Evolutionary conservation across 371 early-diverging fungal species (phyloP).

Genomic region (Syncephalastrum contaminatum): DNA sequence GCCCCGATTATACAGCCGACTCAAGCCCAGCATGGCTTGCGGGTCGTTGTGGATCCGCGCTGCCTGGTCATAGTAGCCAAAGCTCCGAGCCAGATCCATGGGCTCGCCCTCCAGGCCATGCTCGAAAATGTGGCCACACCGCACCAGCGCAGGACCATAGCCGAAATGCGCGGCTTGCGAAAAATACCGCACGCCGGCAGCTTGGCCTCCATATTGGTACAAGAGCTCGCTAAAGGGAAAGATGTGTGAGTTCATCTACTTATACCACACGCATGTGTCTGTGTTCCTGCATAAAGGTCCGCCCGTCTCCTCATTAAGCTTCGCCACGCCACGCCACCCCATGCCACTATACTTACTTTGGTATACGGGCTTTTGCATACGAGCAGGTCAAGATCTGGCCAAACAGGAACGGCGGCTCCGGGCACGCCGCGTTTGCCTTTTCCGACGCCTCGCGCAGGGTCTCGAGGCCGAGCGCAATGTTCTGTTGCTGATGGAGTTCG

Average conservation of each 20-base stretch:
- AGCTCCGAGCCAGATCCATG: conserved; percentile 19
- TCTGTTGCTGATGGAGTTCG: conserved; percentile 38
- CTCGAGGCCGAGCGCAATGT: conserved; percentile 28
- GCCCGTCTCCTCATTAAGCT: no score
- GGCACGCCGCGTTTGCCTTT: conserved; percentile 25
- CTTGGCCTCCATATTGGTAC: conserved; percentile 10
- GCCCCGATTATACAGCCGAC: conserved; percentile 23
- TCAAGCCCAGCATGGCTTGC: conserved; percentile 30
- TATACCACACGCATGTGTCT: no score
- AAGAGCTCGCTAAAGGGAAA: no score
- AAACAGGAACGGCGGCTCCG: conserved; percentile 40
- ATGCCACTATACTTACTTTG: conserved; percentile 20
- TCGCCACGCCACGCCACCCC: no score
- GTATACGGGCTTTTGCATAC: conserved; percentile 32
- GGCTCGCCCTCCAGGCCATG: conserved; percentile 21
- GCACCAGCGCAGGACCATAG: conserved; percentile 17
- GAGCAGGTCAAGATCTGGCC: conserved; percentile 32
- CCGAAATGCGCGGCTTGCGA: conserved; percentile 24
- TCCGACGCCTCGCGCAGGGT: conserved; percentile 33
- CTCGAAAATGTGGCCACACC: conserved; percentile 25
- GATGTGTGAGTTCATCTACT: no score
- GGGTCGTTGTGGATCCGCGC: conserved; percentile 12
- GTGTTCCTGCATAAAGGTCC: no score
- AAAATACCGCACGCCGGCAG: conserved; percentile 15
- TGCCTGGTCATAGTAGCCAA: conserved; percentile 22